Conservation (phyloP, 345 rosid species). For the Punica granatum region DNA sequence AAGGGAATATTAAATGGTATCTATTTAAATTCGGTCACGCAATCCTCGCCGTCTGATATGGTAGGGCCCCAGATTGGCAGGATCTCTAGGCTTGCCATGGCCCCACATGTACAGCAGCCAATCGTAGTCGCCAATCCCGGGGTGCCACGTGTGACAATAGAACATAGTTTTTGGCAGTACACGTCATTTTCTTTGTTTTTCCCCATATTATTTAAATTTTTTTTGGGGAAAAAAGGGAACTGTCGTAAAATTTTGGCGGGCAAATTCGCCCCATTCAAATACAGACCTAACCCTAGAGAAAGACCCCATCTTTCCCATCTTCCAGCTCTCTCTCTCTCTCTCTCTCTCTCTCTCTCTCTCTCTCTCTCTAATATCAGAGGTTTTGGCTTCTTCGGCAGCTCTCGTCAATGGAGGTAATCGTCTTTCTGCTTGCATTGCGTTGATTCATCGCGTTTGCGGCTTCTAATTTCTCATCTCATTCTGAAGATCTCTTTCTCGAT, state of each 20-base stretch:
- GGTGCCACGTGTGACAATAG: constrained; percentile 25
- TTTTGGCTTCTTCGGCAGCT: constrained; percentile 6
- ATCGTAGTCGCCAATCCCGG: constrained; percentile 6
- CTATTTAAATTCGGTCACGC: constrained; percentile 12
- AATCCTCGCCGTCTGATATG: constrained; percentile 34
- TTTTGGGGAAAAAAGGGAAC: background rate
- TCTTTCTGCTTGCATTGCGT: background rate
- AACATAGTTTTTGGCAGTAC: background rate
- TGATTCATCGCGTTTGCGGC: background rate
- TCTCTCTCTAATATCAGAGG: constrained; percentile 11
- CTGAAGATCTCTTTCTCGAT: too few species aligned
- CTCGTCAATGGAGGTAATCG: constrained; percentile 6
- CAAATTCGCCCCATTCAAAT: constrained; percentile 38
- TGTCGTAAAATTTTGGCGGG: constrained; percentile 60
- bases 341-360: constrained; percentile 1
- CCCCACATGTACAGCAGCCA: constrained; percentile 10
- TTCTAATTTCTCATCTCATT: background rate
- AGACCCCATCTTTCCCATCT: constrained; percentile 6
- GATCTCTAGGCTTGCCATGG: constrained; percentile 7
- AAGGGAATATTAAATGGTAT: background rate
- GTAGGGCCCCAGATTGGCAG: background rate
- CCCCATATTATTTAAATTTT: background rate
- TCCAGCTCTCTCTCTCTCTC: constrained; percentile 19
- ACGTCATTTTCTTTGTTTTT: background rate
- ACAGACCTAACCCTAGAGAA: constrained; percentile 49